Evolutionary conservation across 768 basidiomycete species (phyloP), one percentile per base, ranked within the genome.

Genomic region (Serendipita sp.): DNA sequence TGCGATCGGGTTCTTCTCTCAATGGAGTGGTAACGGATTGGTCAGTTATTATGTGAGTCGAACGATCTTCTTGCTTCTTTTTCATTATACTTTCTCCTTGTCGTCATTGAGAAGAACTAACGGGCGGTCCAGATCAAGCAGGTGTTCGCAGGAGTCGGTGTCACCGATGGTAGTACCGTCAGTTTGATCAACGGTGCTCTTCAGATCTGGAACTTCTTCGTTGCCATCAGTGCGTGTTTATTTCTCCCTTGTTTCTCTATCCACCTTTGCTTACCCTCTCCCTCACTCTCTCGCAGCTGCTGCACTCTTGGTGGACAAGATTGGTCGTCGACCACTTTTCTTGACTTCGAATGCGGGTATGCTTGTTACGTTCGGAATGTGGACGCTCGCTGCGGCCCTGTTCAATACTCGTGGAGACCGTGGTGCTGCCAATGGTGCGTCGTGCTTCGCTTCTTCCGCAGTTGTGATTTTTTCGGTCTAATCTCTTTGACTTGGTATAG

Each of bases 71-170:
- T 23, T 23, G 23, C 23, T 23, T 23, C 50, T 8, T 58, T 23
- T 37, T 3, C 13, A 27, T 58, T 15, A 31, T 58, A 16, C 53
- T 34, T 34, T 31, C 33, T 45, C 36, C 2, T 36, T 44, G 83
- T 62, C 84, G 84, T 1, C 86, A 86, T 63, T 86, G 85, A 40
- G 40, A 13, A 40, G 40, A 40, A 40, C 40, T 40, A 40, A 40
- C 15, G 73, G 87, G 36, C 84, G 1, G 87, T 85, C 72, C 89
- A 88, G 70, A 85, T 89, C 67, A 81, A 84, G 66, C 73, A 84
- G 15, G 80, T 88, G 2, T 72, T 89, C 46, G 79, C 82, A 48
- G 80, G 82, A 44, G 79, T 88, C 16, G 86, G 85, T 0, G 80
- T 88, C 65, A 76, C 73, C 0, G 71, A 73, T 45, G 75, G 82